Evolutionary conservation across 805 yeast species (phyloP).

Genomic region (Candida maris): DNA sequence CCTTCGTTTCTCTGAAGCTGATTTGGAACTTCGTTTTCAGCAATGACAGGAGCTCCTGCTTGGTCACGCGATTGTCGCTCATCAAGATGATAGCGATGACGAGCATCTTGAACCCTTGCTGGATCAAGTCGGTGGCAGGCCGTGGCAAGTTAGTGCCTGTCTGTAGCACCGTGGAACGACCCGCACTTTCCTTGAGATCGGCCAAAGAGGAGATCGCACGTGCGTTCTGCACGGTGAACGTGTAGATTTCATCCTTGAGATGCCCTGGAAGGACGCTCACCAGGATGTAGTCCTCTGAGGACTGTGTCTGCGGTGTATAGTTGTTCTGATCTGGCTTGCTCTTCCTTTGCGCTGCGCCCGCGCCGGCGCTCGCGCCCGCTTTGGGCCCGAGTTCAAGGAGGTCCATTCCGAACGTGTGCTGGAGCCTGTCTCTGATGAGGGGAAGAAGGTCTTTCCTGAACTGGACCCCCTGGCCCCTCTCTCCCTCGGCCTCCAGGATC

Average conservation of each 20-base stretch:
- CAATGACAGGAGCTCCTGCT: constrained; percentile 24
- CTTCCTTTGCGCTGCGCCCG: background rate
- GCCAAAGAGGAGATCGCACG: constrained; percentile 9
- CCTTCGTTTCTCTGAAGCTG: constrained; percentile 19
- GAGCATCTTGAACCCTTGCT: constrained; percentile 27
- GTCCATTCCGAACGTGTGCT: constrained; percentile 22
- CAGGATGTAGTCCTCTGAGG: constrained; percentile 25
- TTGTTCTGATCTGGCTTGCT: background rate
- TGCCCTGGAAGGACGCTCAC: constrained; percentile 19
- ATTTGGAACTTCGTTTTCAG: constrained; percentile 24
- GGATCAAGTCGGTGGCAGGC: constrained; percentile 20
- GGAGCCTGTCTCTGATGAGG: constrained; percentile 11
- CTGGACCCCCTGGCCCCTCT: constrained; percentile 25
- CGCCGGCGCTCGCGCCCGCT: background rate
- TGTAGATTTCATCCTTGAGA: constrained; percentile 22
- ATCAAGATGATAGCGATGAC: constrained; percentile 25
- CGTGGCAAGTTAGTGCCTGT: constrained; percentile 22
- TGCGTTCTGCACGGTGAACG: constrained; percentile 8
- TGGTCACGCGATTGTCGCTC: constrained; percentile 27
- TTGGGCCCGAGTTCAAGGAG: constrained; percentile 24
- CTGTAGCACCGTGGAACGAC: constrained; percentile 6
- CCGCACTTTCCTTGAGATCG: constrained; percentile 10
- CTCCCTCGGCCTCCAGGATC: constrained; percentile 28
- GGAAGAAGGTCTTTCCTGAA: constrained; percentile 26
- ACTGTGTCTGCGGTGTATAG: constrained; percentile 1